Base-by-base conservation (phyloP, 805 yeast genomes). In the Wickerhamomyces tratensis region DNA sequence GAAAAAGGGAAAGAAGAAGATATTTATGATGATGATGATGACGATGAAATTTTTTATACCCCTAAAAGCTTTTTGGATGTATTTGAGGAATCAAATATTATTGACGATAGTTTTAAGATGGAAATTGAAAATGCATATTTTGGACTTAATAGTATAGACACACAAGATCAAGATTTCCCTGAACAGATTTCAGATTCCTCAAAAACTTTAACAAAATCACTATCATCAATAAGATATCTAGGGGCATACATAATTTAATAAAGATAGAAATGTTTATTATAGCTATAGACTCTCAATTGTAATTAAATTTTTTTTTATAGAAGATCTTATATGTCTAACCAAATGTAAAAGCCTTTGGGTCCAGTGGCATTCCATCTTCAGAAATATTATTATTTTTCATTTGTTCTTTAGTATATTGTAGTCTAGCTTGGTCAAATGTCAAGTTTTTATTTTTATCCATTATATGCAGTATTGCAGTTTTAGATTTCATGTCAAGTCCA, bases 401-500 rank as follows among this genome's bases (percentile, higher is more conserved):
- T 47, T 62, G 62, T 13, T 57, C 48, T 41, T 63, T 66, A 6
- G 76, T 71, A 53, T 72, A 79, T 42, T 67, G 52, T 5, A 74
- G 57, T 46, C 95, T 65, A 1, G 95, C 94, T 36, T 76, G 76
- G 56, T 85, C 94, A 55, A 85, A 85, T 1, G 73, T 52, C 29
- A 82, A 47, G 33, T 65, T 56, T 13, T 46, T 46, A 40, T 71
- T 61, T 6, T 57, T 53, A 7, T 65, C 54, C 93, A 85, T 85
- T 7, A 82, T 63, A 29, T 58, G 47, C 44, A 66, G 64, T 3
- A 85, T 75, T 42, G 63, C 70, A 14, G 52, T 51, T 57, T 78
- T 80, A 2, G 84, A 74, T 6, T 44, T 53, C 35, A 67, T 76
- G 54, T 76, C 78, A 33, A 85, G 63, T 0, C 93, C 93, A n/a